Base-by-base conservation (phyloP, 2,329 filamentous ascomycete species). In the Sarocladium kiliense region DNA sequence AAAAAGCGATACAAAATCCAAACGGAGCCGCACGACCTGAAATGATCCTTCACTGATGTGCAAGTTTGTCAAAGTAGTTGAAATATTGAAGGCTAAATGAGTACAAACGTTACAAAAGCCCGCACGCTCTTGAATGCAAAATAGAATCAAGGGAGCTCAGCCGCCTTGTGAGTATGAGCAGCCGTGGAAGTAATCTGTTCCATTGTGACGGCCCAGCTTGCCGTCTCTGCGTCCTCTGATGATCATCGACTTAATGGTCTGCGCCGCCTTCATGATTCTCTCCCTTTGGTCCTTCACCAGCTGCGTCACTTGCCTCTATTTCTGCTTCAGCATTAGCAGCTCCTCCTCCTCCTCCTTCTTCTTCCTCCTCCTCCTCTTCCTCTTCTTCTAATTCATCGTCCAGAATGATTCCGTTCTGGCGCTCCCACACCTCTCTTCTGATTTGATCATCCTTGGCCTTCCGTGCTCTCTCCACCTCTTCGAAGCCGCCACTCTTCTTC, bases 401-500 rank as follows among this genome's bases (percentile, higher is more conserved):
- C 1, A 74, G 67, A 18, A 77, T 56, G 16, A 81, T 70, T 12
- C 83, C 84, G 62, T 87, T 86, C 74, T 81, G 78, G 41, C 82
- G 73, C 62, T 86, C 83, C 84, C 84, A 87, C 12, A 87, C 89
- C 69, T 97, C 92, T 63, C 84, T 87, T 56, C 92, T 80, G 57
- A 91, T 91, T 62, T 83, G 81, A 58, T 97, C 94, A 64, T 99
- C 94, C 68, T 93, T 96, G 34, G 86, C 82, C 66, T 87, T 87
- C 51, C 94, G 80, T 45, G 90, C 78, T 54, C 94, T 81, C 73
- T 99, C 94, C 0, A 92, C 87, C 73, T 99, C 94, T 69, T 97
- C 94, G 51, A 96, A 87, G 0, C 94, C 94, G 39, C 94, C 94
- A 14, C 88, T 92, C 79, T 97, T 97, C 80, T 96, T 97, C 61